Conservation (phyloP, 1,139 yeast genomes). For the Protomyces arabidopsidicola region DNA sequence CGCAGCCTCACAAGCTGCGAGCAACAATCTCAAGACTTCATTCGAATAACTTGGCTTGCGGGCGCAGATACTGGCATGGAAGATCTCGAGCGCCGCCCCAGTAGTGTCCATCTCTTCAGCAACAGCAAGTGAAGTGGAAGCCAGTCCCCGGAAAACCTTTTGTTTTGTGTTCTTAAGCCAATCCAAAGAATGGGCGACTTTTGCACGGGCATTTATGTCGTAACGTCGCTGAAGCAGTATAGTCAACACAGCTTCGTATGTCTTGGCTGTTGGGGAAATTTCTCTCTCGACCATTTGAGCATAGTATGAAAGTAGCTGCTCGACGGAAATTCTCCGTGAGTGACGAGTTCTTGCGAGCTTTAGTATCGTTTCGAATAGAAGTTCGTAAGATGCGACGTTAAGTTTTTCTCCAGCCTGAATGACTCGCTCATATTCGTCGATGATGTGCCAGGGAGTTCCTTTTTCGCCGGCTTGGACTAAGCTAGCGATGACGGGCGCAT, state of each 20-base stretch:
- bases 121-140: neutral
- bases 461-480: neutral
- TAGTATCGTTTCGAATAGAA: neutral
- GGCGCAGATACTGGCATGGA: conserved; percentile 4
- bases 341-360: neutral
- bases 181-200: neutral
- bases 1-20: neutral
- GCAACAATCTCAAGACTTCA: neutral
- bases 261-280: neutral
- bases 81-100: conserved; percentile 5
- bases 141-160: neutral
- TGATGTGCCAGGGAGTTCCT: neutral
- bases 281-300: conserved; percentile 13
- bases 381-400: conserved; percentile 1
- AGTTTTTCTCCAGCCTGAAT: neutral
- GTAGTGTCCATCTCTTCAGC: neutral
- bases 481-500: neutral
- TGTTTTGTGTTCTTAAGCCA: conserved; percentile 6
- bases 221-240: neutral
- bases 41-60: neutral
- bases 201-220: neutral
- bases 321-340: neutral
- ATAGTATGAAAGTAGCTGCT: conserved; percentile 1
- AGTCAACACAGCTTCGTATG: conserved; percentile 1
- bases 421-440: neutral